These are phyloP conservation scores for Pestalotiopsis sp. DNA, from an alignment of 2,329 filamentous ascomycete genomes.

Conservation along the genomic window DNA sequence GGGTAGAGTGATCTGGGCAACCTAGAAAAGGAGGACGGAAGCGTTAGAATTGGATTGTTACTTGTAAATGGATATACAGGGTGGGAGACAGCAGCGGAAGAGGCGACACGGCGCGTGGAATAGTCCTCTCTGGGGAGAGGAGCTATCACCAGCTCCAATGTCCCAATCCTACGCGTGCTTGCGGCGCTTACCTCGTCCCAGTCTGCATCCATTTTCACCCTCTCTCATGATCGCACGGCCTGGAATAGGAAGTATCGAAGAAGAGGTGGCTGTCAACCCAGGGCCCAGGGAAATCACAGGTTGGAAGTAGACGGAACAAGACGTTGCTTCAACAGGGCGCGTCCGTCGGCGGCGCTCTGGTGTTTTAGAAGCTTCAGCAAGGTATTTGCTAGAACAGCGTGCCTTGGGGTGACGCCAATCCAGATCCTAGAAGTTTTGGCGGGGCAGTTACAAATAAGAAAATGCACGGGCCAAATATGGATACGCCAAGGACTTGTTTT, in stretches of 20 bases:
- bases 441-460: no score
- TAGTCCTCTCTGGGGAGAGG: not conserved
- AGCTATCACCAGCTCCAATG: slow-evolving; percentile 19
- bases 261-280: not conserved
- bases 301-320: not conserved
- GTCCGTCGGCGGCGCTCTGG: no score
- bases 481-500: no score
- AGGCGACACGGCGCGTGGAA: not conserved
- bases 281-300: not conserved
- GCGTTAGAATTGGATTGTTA: not conserved
- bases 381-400: not conserved
- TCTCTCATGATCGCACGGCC: slow-evolving; percentile 4
- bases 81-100: not conserved
- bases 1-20: slow-evolving; percentile 80
- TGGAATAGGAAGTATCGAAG: not conserved
- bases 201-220: slow-evolving; percentile 62
- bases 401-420: no score
- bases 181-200: slow-evolving; percentile 63
- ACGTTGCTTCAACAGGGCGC: no score
- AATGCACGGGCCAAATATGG: no score
- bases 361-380: not conserved
- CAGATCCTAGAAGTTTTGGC: no score
- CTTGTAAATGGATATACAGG: not conserved
- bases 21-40: slow-evolving; percentile 45
- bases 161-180: slow-evolving; percentile 4